Evolutionary conservation across 75 land plant genomes (phyloP).

Genomic region (Cryptomeria japonica): DNA sequence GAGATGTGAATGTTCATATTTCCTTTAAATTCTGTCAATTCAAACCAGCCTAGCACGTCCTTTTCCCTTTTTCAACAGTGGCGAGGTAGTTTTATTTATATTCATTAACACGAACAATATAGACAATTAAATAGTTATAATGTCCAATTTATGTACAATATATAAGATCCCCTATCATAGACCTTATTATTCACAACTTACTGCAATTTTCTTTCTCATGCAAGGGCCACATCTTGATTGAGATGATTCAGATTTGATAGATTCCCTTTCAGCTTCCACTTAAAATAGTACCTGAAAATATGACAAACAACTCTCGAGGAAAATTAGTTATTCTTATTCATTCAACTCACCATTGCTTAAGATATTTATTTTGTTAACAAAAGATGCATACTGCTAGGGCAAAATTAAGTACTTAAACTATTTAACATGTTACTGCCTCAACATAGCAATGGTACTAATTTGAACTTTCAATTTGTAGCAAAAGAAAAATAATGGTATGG

Average conservation of each 20-base stretch:
- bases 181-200: not conserved
- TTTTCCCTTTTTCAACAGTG: not conserved
- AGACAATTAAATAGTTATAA: not conserved
- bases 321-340: not conserved
- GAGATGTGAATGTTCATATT: not conserved
- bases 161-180: not conserved
- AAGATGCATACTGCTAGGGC: not conserved
- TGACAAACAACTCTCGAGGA: not conserved
- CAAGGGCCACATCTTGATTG: not conserved
- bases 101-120: not conserved
- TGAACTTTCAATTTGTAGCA: not conserved
- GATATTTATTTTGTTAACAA: not conserved
- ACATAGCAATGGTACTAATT: not conserved
- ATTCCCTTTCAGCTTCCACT: not conserved
- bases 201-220: not conserved
- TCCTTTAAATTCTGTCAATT: not conserved
- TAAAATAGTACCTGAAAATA: slow-evolving; percentile 11
- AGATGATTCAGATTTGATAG: not conserved
- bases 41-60: not conserved
- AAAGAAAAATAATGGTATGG: not conserved
- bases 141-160: not conserved
- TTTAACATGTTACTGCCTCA: not conserved
- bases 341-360: not conserved
- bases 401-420: not conserved
- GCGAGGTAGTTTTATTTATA: not conserved